Evolutionary conservation across 2,329 filamentous ascomycete species (phyloP), one percentile per base, ranked within the genome.

Genomic region (Xylariales sp.): DNA sequence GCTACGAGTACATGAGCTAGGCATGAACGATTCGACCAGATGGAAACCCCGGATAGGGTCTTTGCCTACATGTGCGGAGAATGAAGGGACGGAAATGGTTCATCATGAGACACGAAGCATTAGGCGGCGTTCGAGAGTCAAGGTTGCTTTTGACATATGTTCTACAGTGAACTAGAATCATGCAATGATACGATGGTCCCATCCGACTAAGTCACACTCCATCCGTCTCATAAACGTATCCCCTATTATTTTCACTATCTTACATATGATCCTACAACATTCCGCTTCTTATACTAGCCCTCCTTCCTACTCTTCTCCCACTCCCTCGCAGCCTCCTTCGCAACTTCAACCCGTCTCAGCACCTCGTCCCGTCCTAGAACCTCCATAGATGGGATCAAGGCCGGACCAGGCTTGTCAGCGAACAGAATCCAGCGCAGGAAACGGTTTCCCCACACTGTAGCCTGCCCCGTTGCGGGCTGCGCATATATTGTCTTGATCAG

Each of bases 91-190:
- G 10, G 12, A 5, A 11, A 31, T 19, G 31, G 11, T 29, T 5
- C n/a, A n/a, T 53, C 31, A 55, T 42, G 51, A 57, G 51, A 51
- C 42, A 59, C 41, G 56, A 59, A 55, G 56, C 58, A 59, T 60
- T 51, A 42, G 45, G 46, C 43, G 58, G 58, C 56, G 58, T 60
- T 37, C 33, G 27, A 22, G 42, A 44, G 36, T 28, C 7, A 42
- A 42, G 41, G 16, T 32, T 46, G 40, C 38, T 22, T 31, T 28
- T 18, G 34, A 18, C 27, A 34, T n/a, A n/a, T n/a, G n/a, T n/a
- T n/a, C n/a, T 27, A 27, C 24, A 27, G 24, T 8, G 24, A 27
- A n/a, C 24, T 27, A 27, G 24, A 27, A 27, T 27, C n/a, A 27
- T n/a, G n/a, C 24, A 27, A 38, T 16, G n/a, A n/a, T n/a, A n/a